These are phyloP conservation scores for Cercospora sp. DNA, from an alignment of 2,329 filamentous ascomycete genomes.

Conservation along the genomic window DNA sequence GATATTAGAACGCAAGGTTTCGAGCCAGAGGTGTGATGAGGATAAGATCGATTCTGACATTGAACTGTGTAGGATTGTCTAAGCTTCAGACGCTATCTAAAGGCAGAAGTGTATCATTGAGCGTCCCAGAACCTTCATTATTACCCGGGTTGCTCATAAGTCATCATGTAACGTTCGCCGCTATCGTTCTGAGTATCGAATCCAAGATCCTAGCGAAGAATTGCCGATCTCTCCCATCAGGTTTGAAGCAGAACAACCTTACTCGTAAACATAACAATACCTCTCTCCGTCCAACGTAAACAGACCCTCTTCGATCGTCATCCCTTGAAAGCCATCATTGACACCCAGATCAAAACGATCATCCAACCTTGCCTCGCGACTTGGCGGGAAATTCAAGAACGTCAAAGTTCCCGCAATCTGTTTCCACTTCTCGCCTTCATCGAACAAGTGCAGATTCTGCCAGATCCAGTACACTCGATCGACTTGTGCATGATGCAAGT, in stretches of 20 bases:
- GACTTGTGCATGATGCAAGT: constrained; percentile 51
- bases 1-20: neutral
- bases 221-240: neutral
- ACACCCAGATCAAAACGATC: constrained; percentile 19
- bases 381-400: constrained; percentile 12
- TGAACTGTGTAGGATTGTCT: too few relatives aligned
- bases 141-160: neutral
- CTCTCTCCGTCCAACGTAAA: constrained; percentile 11
- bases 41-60: too few relatives aligned
- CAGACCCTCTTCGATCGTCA: constrained; percentile 16
- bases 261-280: constrained; percentile 26
- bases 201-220: neutral
- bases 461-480: constrained; percentile 50
- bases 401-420: constrained; percentile 19
- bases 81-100: neutral
- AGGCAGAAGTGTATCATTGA: neutral
- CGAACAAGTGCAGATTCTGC: constrained; percentile 43
- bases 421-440: neutral
- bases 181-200: neutral
- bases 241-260: neutral
- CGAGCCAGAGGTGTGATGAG: neutral
- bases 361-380: constrained; percentile 13
- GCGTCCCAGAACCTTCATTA: neutral
- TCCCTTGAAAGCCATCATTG: constrained; percentile 14
- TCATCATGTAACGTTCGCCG: neutral